phyloP scores from a whole-genome alignment of 495 filamentous ascomycete species.

The Hyphodiscus hymeniophilus region DNA sequence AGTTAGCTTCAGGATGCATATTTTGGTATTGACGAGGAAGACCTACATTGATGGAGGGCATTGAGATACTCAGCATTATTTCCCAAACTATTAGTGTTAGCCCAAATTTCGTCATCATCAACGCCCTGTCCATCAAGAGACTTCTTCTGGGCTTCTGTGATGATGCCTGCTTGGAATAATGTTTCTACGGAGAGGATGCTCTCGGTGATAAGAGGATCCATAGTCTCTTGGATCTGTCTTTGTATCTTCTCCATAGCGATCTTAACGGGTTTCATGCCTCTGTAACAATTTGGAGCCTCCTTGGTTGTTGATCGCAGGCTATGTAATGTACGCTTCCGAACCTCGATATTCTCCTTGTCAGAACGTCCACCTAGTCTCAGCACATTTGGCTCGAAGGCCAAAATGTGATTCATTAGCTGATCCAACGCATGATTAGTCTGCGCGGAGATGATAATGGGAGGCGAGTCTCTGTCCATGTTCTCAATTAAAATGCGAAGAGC shows the following conservation, averaged over 20 bases:
- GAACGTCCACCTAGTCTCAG: constrained; percentile 73
- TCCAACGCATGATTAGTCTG: constrained; percentile 92
- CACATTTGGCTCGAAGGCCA: constrained; percentile 55
- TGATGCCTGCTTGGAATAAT: constrained; percentile 44
- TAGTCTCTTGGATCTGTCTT: constrained; percentile 35
- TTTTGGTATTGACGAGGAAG: no score
- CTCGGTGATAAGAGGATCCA: constrained; percentile 31
- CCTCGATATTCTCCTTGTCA: constrained; percentile 51
- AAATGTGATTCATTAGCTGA: constrained; percentile 65
- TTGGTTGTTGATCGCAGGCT: constrained; percentile 37
- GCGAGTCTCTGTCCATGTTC: constrained; percentile 50
- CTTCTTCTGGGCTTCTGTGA: constrained; percentile 51
- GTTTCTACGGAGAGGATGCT: neutral
- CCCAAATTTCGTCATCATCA: constrained; percentile 38
- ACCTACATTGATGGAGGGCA: no score
- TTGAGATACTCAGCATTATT: no score
- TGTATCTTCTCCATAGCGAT: constrained; percentile 1
- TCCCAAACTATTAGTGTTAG: neutral
- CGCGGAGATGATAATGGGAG: constrained; percentile 36
- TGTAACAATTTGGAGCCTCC: neutral
- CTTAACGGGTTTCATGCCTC: neutral
- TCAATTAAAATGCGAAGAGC: constrained; percentile 61
- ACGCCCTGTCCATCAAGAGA: constrained; percentile 48
- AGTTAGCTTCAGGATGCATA: constrained; percentile 20
- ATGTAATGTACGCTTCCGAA: constrained; percentile 58